Evolutionary conservation across 768 basidiomycete species (phyloP).

Genomic region (Suillus decipiens): DNA sequence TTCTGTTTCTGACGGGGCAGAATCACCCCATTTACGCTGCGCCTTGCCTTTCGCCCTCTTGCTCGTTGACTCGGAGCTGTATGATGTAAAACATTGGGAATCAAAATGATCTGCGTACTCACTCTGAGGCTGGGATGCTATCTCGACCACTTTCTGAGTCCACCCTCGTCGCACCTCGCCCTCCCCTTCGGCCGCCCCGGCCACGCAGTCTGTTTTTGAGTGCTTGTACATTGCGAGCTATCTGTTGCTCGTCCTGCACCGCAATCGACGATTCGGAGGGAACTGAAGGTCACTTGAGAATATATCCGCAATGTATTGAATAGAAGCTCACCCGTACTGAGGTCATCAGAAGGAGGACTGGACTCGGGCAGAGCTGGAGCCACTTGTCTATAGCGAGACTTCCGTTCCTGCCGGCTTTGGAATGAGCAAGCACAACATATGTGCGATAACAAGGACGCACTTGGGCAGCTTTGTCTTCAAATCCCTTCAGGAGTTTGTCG

Average conservation of each 20-base stretch:
- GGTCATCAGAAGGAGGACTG: slow-evolving; percentile 57
- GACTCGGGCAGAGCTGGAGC: slow-evolving; percentile 38
- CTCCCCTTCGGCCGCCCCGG: slow-evolving; percentile 61
- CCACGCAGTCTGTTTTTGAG: slow-evolving; percentile 85
- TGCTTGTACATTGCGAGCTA: slow-evolving; percentile 88
- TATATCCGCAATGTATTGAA: neutral
- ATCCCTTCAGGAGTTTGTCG: slow-evolving; percentile 68
- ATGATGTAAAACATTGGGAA: slow-evolving; percentile 24
- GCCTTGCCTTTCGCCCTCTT: slow-evolving; percentile 66
- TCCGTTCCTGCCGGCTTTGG: slow-evolving; percentile 59
- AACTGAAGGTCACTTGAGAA: slow-evolving; percentile 29
- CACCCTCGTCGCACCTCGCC: slow-evolving; percentile 48
- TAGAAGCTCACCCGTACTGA: slow-evolving; percentile 50
- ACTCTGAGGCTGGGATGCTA: slow-evolving; percentile 72
- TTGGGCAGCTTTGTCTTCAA: slow-evolving; percentile 77
- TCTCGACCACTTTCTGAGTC: slow-evolving; percentile 60
- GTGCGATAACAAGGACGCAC: slow-evolving; percentile 34
- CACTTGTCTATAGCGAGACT: slow-evolving; percentile 54
- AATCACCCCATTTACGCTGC: slow-evolving; percentile 92
- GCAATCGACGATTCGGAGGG: slow-evolving; percentile 51
- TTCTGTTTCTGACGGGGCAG: slow-evolving; percentile 76
- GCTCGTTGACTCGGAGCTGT: slow-evolving; percentile 64
- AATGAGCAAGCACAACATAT: slow-evolving; percentile 5
- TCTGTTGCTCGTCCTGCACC: slow-evolving; percentile 82
- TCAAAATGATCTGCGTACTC: slow-evolving; percentile 29